Evolutionary conservation across 805 yeast species (phyloP), one percentile per base, ranked within the genome.

Genomic region (Yamadazyma insecticola): DNA sequence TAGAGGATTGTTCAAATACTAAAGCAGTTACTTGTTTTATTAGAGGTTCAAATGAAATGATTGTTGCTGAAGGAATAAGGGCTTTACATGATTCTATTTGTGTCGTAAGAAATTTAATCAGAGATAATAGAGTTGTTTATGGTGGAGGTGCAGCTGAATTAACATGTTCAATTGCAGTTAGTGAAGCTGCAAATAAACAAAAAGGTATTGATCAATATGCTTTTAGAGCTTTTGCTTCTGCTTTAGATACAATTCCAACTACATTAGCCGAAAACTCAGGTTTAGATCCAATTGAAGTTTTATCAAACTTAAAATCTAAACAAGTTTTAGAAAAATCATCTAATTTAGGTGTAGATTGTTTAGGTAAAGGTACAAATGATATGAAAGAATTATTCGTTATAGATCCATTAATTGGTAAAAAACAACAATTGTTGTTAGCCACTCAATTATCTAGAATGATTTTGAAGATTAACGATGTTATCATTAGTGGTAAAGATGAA

Each of bases 131-230:
- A 58, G 86, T 92, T 27, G 97, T 94, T n/a, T 92, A 92, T 53
- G 99, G 99, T 42, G 99, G 99, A 48, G 99, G 99, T 45, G 95
- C 98, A 14, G 94, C 97, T 22, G 99, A 92, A 65, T 79, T 92
- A 32, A 74, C 96, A 2, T 83, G 95, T 68, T 88, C 97, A 10
- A 64, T 92, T 46, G 94, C 92, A 12, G 95, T 92, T 11, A 70
- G 87, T 35, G 85, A 81, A 29, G 95, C 83, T 43, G 97, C 97
- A 29, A 96, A 90, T 57, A 78, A 76, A 52, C 95, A 85, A 60
- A 80, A 80, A 48, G 97, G 97, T 36, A 90, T 90, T 41, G 97
- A 90, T 50, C 98, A 94, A 67, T 92, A 92, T 56, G 97, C 97
- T 1, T 87, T 92, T 78, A 79, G 97, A 53, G 95, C 96, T 1